Percentiles rank a stretch among this genome's conserved stretches.
These are phyloP conservation scores for Penicillium sp. DNA, from an alignment of 2,329 filamentous ascomycete genomes.

Conservation along the genomic window DNA sequence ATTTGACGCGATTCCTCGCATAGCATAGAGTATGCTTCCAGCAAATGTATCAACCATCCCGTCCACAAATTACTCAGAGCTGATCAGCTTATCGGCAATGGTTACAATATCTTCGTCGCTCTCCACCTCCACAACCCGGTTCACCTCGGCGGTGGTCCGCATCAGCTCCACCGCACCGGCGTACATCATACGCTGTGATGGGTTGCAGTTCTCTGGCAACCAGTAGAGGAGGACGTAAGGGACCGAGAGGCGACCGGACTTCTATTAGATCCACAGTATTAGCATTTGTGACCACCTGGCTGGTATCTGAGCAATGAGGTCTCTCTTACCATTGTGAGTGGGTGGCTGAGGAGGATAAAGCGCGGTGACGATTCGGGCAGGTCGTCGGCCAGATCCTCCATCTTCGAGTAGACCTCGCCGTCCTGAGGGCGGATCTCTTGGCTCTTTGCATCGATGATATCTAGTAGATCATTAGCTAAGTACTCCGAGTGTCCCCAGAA, in stretches of 20 bases:
- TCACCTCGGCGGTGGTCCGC: constrained; percentile 89
- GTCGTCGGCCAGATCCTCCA: constrained; percentile 81
- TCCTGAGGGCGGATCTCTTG: constrained; percentile 86
- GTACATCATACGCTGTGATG: constrained; percentile 86
- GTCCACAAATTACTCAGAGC: constrained; percentile 22
- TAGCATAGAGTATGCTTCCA: neutral
- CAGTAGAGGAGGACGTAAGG: constrained; percentile 96
- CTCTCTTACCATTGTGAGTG: constrained; percentile 72
- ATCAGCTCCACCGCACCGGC: constrained; percentile 95
- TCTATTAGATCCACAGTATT: constrained; percentile 47
- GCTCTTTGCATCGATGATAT: constrained; percentile 85
- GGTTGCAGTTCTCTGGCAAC: constrained; percentile 87
- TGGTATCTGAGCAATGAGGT: neutral
- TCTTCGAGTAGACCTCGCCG: constrained; percentile 75
- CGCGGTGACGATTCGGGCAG: constrained; percentile 89
- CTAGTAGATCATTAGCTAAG: constrained; percentile 47
- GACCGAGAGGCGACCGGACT: constrained; percentile 79
- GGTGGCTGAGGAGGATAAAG: constrained; percentile 88
- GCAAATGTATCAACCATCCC: neutral
- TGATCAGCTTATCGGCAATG: constrained; percentile 67
- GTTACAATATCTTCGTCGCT: constrained; percentile 77
- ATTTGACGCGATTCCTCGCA: neutral
- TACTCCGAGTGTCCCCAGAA: neutral
- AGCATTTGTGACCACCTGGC: neutral
- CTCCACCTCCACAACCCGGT: constrained; percentile 80